phyloP scores from a whole-genome alignment of 495 filamentous ascomycete genomes.

The Neurospora intermedia region DNA sequence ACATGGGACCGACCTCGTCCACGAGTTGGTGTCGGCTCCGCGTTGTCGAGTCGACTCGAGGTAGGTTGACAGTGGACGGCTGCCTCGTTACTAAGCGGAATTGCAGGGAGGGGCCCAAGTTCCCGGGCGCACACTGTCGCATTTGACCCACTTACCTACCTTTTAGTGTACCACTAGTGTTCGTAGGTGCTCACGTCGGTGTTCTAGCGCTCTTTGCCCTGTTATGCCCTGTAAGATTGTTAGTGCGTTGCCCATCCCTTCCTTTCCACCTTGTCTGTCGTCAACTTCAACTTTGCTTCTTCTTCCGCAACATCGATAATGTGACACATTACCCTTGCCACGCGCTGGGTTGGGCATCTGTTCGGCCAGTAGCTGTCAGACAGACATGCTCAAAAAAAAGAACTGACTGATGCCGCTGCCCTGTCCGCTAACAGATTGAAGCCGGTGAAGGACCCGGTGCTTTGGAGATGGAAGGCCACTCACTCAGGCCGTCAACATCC shows the following conservation, averaged over 20 bases:
- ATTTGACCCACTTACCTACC: background rate
- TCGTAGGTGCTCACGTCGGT: too few relatives aligned
- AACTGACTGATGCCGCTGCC: background rate
- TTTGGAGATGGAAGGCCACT: background rate
- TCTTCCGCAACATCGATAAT: background rate
- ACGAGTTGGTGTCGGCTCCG: background rate
- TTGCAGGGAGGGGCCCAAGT: background rate
- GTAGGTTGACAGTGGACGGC: background rate
- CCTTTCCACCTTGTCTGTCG: background rate
- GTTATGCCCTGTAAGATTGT: background rate
- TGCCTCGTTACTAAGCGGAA: too few relatives aligned
- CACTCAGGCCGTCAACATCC: background rate
- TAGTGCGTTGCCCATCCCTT: background rate
- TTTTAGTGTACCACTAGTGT: too few relatives aligned
- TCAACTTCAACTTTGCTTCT: background rate
- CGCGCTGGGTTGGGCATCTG: background rate
- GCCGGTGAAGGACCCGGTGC: background rate
- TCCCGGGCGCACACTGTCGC: background rate
- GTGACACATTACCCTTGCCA: background rate
- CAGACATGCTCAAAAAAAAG: background rate
- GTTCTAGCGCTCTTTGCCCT: background rate
- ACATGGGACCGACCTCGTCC: background rate
- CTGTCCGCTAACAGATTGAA: background rate
- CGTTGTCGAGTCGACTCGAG: background rate
- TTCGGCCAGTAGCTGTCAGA: background rate